Conservation (phyloP, 306 rosid species). For the Macrotyloma uniflorum region DNA sequence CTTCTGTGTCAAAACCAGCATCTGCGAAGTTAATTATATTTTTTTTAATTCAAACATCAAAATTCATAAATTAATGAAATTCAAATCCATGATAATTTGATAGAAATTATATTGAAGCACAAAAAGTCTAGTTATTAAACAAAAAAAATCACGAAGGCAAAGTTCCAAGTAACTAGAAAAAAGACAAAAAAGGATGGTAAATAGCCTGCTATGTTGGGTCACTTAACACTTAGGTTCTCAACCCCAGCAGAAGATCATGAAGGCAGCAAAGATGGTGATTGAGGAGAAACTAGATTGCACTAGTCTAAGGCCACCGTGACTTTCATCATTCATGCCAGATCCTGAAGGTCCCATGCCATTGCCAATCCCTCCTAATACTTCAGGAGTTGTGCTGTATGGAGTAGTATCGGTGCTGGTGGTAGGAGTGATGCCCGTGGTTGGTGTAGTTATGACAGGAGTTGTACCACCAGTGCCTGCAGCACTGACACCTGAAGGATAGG, state of each 20-base stretch:
- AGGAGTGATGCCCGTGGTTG: conserved; percentile 35
- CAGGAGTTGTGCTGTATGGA: conserved; percentile 52
- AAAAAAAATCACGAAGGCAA: too few relatives aligned
- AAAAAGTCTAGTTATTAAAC: too few relatives aligned
- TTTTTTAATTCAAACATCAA: too few relatives aligned
- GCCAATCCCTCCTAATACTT: conserved; percentile 79
- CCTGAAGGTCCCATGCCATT: conserved; percentile 75
- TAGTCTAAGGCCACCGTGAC: conserved; percentile 56
- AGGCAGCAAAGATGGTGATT: conserved; percentile 48
- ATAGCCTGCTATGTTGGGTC: too few relatives aligned
- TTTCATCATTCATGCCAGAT: conserved; percentile 72
- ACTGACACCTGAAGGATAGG: conserved; percentile 72
- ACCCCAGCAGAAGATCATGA: conserved; percentile 62
- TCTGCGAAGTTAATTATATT: too few relatives aligned
- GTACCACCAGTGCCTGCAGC: conserved; percentile 54
- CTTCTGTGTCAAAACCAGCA: too few relatives aligned
- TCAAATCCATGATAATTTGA: too few relatives aligned
- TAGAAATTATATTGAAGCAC: too few relatives aligned
- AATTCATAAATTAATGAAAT: too few relatives aligned
- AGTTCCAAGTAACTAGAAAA: too few relatives aligned
- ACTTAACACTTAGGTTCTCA: conserved; percentile 42
- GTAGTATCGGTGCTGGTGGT: conserved; percentile 24
- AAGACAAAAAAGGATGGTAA: too few relatives aligned
- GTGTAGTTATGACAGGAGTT: conserved; percentile 37
- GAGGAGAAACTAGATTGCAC: conserved; percentile 18